Base-by-base conservation (phyloP, 176 grass and related monocot genomes). In the Areca catechu region DNA sequence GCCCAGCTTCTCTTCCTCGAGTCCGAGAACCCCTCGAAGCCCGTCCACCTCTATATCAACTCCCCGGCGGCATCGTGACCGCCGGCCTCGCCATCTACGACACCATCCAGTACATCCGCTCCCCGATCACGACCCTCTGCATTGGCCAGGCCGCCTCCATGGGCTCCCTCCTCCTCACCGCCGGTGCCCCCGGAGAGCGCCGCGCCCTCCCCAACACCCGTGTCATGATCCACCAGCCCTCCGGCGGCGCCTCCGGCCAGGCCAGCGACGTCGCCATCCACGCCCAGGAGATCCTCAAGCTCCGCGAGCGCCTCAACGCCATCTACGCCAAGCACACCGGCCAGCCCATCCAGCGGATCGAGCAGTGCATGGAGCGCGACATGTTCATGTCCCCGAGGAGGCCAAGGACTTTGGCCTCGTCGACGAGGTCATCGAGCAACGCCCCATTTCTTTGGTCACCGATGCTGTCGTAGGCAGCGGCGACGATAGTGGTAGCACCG, bases 171-270 rank as follows among this genome's bases (percentile, higher is more conserved):
- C 82, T 98, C 22, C 93, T 98, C 37, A 83, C 93, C 0, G 93
- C 93, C 3, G 93, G 93, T 20, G 80, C 93, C 15, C 86, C 80
- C 0, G 86, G 92, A 0, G 87, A 97, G 78, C 69, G 93, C 43
- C 75, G 93, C 20, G 81, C 86, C 20, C 85, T 98, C 22, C 93
- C 87, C 60, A 91, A 98, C 79, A 81, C 93, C 0, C 72, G 87
- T 57, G 75, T 98, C 80, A 98, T 92, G 93, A 80, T 98, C 72
- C 86, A 92, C 78, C 93, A 98, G 75, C 93, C 93, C 15, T 96
- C 91, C 0, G 91, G 91, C 0, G 86, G 91, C 1, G 74, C 77
- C 3, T 82, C 85, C 62, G 91, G 91, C 0, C 80, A 87, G 74
- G 91, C 91, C 29, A 23, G 79, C 7, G 86, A 96, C 57, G 81